These are phyloP conservation scores for Eremothecium coryli DNA, from an alignment of 1,139 yeast species.

Conservation along the genomic window DNA sequence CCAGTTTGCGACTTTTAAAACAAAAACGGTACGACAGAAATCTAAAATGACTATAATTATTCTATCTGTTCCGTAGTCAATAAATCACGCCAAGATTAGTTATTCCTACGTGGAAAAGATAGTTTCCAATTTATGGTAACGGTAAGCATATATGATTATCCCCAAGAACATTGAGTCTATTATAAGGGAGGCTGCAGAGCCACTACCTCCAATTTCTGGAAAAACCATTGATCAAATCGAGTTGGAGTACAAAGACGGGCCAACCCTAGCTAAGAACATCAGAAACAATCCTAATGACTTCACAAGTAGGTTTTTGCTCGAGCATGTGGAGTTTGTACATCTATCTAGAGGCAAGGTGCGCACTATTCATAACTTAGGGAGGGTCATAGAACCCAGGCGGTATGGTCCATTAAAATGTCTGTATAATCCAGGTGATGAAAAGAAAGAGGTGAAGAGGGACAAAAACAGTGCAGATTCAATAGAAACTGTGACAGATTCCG, in stretches of 20 bases:
- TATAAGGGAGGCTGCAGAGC: slow-evolving; percentile 3
- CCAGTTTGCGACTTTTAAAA: no score
- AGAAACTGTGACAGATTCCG: not conserved
- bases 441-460: not conserved
- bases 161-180: slow-evolving; percentile 2
- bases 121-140: no score
- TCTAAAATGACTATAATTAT: no score
- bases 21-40: no score
- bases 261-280: slow-evolving; percentile 11
- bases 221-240: slow-evolving; percentile 15
- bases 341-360: slow-evolving; percentile 4
- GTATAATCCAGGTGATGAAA: not conserved
- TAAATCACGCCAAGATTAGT: no score
- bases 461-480: not conserved
- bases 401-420: slow-evolving; percentile 1
- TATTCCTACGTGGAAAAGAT: no score
- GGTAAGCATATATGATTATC: not conserved
- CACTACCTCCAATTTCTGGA: slow-evolving; percentile 17
- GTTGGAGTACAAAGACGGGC: slow-evolving; percentile 11
- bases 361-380: slow-evolving; percentile 3
- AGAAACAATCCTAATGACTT: slow-evolving; percentile 16
- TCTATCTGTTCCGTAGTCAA: no score
- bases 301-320: slow-evolving; percentile 14
- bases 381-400: not conserved
- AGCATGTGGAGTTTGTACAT: slow-evolving; percentile 13